phyloP scores from a whole-genome alignment of 2,329 filamentous ascomycete genomes.

The Ophiosphaerella narmari region DNA sequence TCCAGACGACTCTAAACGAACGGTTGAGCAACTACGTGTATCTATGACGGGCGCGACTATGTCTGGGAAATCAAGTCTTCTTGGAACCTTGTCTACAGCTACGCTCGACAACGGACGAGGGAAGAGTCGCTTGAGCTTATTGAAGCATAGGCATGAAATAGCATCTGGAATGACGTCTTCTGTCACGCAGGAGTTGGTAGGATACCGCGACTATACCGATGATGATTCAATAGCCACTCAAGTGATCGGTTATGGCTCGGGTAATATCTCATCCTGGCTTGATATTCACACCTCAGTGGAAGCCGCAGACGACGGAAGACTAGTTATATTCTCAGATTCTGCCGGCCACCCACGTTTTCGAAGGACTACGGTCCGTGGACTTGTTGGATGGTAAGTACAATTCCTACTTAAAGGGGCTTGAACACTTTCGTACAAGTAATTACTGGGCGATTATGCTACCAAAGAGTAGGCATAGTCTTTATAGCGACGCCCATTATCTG shows the following conservation, averaged over 20 bases:
- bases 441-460: no score
- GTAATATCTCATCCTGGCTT: constrained; percentile 89
- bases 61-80: constrained; percentile 87
- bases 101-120: constrained; percentile 90
- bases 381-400: constrained; percentile 75
- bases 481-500: no score
- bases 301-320: constrained; percentile 68
- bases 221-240: constrained; percentile 30
- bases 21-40: constrained; percentile 72
- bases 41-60: constrained; percentile 88
- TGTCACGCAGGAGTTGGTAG: constrained; percentile 89
- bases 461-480: no score
- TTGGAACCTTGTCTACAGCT: constrained; percentile 87
- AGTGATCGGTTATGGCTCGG: constrained; percentile 82
- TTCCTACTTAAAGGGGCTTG: background rate
- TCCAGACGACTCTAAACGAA: constrained; percentile 9
- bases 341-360: constrained; percentile 89
- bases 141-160: constrained; percentile 94
- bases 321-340: constrained; percentile 90
- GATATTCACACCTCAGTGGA: constrained; percentile 85
- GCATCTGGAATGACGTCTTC: constrained; percentile 91
- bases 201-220: constrained; percentile 61
- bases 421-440: no score
- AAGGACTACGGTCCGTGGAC: constrained; percentile 82
- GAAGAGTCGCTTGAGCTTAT: constrained; percentile 81